Evolutionary conservation across 352 stramenopile genomes (phyloP).

Genomic region (Phytopythium oedochilum): DNA sequence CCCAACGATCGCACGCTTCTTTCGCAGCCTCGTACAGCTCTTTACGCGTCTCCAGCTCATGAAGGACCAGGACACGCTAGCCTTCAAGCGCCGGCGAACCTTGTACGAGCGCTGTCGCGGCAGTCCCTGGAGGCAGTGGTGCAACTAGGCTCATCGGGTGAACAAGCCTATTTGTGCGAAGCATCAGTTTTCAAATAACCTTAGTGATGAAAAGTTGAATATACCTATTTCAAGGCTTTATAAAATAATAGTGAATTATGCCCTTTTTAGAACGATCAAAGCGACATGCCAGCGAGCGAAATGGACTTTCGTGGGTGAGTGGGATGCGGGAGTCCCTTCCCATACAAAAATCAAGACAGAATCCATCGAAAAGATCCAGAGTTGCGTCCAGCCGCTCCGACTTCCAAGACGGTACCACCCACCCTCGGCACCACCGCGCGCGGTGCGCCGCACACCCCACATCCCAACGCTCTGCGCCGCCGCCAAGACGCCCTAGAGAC

Average conservation of each 20-base stretch:
- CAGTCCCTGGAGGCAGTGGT: not conserved
- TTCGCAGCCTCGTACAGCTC: not conserved
- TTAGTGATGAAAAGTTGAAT: no score
- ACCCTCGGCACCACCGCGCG: no score
- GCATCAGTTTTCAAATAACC: no score
- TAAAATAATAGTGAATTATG: no score
- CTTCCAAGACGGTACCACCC: no score
- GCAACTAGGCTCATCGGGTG: not conserved
- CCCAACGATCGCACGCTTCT: not conserved
- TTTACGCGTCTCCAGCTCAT: constrained; percentile 1
- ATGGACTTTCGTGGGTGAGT: no score
- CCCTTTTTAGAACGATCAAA: no score
- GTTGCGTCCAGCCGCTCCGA: not conserved
- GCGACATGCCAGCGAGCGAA: no score
- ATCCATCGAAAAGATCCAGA: not conserved
- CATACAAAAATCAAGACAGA: not conserved
- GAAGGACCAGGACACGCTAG: not conserved
- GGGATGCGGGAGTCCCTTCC: not conserved
- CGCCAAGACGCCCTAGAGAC: not conserved
- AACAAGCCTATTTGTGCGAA: no score
- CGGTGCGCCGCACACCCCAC: no score
- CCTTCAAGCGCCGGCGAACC: not conserved
- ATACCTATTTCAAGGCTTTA: no score
- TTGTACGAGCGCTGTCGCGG: not conserved
- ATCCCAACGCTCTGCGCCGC: no score